Conservation (phyloP, 768 basidiomycete species). For the Suillus clintonianus region DNA sequence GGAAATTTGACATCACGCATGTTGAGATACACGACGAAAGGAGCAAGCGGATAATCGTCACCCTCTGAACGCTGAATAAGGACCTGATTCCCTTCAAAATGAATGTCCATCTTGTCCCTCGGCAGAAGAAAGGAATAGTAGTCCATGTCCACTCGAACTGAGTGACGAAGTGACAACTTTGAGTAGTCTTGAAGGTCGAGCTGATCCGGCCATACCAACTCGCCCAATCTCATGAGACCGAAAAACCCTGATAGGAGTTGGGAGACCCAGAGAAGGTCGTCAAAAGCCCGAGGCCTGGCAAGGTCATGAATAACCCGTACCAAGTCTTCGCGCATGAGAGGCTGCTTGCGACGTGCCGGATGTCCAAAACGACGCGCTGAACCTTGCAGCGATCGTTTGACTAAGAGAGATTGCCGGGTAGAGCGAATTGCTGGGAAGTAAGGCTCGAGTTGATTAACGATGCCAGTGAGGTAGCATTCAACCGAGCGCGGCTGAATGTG, state of each 20-base stretch:
- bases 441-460: slow-evolving; percentile 21
- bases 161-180: slow-evolving; percentile 1
- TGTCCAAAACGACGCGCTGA: too few relatives aligned
- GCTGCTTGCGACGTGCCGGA: too few relatives aligned
- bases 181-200: neutral
- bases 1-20: slow-evolving; percentile 27
- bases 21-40: slow-evolving; percentile 25
- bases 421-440: neutral
- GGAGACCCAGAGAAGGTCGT: too few relatives aligned
- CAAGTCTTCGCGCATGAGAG: too few relatives aligned
- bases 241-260: too few relatives aligned
- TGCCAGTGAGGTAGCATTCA: slow-evolving; percentile 24
- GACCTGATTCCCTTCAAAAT: slow-evolving; percentile 19
- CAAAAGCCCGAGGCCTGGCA: too few relatives aligned
- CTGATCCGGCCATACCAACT: slow-evolving; percentile 23
- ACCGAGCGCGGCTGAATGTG: slow-evolving; percentile 25
- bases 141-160: neutral
- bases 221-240: neutral
- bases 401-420: too few relatives aligned
- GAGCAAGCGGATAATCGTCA: slow-evolving; percentile 8
- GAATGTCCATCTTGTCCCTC: slow-evolving; percentile 18
- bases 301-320: too few relatives aligned
- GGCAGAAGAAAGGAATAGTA: slow-evolving; percentile 14
- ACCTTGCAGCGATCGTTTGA: too few relatives aligned
- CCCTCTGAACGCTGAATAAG: slow-evolving; percentile 1